Evolutionary conservation across 2,329 filamentous ascomycete genomes (phyloP), one percentile per base, ranked within the genome.

Genomic region (Macroventuria anomochaeta): DNA sequence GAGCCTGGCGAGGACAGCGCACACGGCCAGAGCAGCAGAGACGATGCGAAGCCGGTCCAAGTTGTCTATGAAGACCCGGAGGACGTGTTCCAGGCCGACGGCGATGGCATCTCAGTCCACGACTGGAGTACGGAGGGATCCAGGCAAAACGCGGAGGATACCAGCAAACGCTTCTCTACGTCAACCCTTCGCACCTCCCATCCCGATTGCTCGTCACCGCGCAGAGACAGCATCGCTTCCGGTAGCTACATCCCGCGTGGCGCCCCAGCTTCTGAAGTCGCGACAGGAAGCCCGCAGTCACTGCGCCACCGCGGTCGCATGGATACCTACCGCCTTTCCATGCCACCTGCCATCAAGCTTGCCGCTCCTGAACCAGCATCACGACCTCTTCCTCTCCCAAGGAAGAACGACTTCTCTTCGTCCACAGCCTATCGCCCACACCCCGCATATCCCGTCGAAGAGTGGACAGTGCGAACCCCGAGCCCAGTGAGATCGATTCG

Each of bases 401-500:
- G 43, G 13, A 68, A 69, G 48, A 46, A 28, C 15, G 49, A 58
- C 8, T 32, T 54, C 13, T n/a, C 32, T 3, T 48, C 56, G 7
- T 56, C 60, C 6, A 67, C 62, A 3, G 43, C 49, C 17, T 67
- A 70, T 46, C 53, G 54, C 12, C 64, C 62, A 1, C 62, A 70
- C 41, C 65, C 64, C 20, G 64, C 58, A 33, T 70, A 65, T 40
- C 58, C 62, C 1, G 26, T 64, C 1, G 62, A 67, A 18, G 64
- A 69, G 7, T 72, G 70, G 68, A 48, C 56, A 13, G 46, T 59
- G 25, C 61, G 55, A 28, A 70, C 66, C 5, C 69, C 69, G 2
- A 73, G 70, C 42, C 70, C 68, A 1, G 61, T 65, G 26, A 63
- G 64, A 23, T 63, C 60, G 2, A 21, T 62, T 2, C 57, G 62